These are phyloP conservation scores for Pseudoscleropodium purum DNA, from an alignment of 225 moss, liverwort and hornwort species.

Conservation along the genomic window DNA sequence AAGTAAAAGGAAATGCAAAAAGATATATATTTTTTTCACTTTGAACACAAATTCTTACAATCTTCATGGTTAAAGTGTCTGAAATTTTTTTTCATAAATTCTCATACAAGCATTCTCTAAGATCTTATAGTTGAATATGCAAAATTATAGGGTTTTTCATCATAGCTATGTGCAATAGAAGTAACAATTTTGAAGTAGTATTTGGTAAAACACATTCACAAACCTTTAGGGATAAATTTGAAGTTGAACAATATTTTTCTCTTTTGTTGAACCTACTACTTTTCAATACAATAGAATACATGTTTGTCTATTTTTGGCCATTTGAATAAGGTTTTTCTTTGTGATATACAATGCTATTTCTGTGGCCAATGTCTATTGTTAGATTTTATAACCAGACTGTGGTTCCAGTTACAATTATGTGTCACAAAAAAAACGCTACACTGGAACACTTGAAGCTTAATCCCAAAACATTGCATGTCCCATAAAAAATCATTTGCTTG, in stretches of 20 bases:
- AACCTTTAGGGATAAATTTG: background rate
- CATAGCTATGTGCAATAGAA: background rate
- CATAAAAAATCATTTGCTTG: too few species aligned
- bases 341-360: rapidly evolving
- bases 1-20: background rate
- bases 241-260: background rate
- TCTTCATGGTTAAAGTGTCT: background rate
- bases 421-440: too few species aligned
- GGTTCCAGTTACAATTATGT: rapidly evolving
- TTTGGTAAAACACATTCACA: background rate
- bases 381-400: background rate
- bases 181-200: background rate
- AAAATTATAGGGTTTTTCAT: background rate
- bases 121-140: background rate
- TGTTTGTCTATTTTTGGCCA: background rate
- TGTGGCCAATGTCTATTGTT: background rate
- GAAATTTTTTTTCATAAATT: background rate
- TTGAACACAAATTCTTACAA: background rate
- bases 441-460: too few species aligned
- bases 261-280: rapidly evolving
- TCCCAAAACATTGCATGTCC: rapidly evolving
- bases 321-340: background rate
- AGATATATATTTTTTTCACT: background rate
- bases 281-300: too few species aligned
- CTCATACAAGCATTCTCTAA: background rate